These are phyloP conservation scores for Phoma sp. DNA, from an alignment of 2,329 filamentous ascomycete genomes.

Conservation along the genomic window DNA sequence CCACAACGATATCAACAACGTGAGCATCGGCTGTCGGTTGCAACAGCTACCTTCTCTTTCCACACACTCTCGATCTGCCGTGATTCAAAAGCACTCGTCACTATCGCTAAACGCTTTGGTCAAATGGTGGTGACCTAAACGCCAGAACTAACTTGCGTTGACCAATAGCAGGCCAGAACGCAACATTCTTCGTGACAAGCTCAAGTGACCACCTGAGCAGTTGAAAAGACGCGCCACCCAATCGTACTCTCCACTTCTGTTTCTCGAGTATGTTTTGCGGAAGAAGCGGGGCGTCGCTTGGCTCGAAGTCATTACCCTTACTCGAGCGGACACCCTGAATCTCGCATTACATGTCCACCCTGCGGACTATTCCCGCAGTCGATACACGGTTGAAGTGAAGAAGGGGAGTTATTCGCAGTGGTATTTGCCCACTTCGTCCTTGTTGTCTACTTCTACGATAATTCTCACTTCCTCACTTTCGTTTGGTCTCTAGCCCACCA, in stretches of 20 bases:
- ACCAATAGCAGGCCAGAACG: conserved; percentile 23
- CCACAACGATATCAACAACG: not conserved
- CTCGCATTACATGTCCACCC: not conserved
- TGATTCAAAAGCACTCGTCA: not conserved
- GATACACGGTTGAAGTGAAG: not conserved
- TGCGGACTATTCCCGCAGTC: not conserved
- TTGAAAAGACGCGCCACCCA: conserved; percentile 17
- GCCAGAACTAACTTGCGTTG: not conserved
- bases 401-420: too few species aligned
- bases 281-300: not conserved
- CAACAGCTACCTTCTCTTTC: not conserved
- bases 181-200: conserved; percentile 17
- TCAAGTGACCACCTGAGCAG: conserved; percentile 20
- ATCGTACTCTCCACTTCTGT: conserved; percentile 1
- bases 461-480: not conserved
- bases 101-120: not conserved
- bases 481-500: conserved; percentile 3
- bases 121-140: not conserved
- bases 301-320: conserved; percentile 1
- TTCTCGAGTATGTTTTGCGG: not conserved
- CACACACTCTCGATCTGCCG: not conserved
- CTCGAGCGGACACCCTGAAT: not conserved
- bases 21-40: not conserved
- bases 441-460: not conserved
- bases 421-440: not conserved